Conservation (phyloP, 768 basidiomycete species). For the Phanerochaete sordida region DNA sequence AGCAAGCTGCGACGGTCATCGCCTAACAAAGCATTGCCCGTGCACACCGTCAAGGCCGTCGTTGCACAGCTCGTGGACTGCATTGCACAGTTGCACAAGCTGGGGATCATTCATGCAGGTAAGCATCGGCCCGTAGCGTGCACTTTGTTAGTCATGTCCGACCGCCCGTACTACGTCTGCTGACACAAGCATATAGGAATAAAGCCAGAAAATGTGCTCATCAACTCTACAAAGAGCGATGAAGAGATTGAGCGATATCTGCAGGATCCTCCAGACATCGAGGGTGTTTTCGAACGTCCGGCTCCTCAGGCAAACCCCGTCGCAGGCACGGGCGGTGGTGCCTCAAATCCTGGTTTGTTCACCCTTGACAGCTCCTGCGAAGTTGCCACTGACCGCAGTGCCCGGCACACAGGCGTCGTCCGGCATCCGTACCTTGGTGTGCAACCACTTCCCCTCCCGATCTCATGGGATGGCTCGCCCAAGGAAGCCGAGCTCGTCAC, state of each 20-base stretch:
- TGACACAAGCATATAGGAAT: slow-evolving; percentile 24
- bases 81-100: slow-evolving; percentile 14
- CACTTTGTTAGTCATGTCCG: background rate
- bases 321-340: background rate
- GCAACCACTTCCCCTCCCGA: slow-evolving; percentile 18
- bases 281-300: slow-evolving; percentile 7
- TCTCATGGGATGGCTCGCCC: slow-evolving; percentile 12
- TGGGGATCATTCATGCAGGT: slow-evolving; percentile 22
- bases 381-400: background rate
- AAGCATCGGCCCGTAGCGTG: background rate
- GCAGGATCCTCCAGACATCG: background rate
- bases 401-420: background rate
- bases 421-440: slow-evolving; percentile 9
- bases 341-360: too few species aligned
- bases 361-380: background rate
- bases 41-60: slow-evolving; percentile 17
- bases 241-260: slow-evolving; percentile 8
- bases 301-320: background rate
- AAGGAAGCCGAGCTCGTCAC: slow-evolving; percentile 14
- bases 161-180: background rate
- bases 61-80: slow-evolving; percentile 14
- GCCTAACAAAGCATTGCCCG: slow-evolving; percentile 16
- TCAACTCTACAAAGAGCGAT: slow-evolving; percentile 13
- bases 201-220: slow-evolving; percentile 25
- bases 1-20: slow-evolving; percentile 17